Evolutionary conservation across 2,329 filamentous ascomycete species (phyloP).

Genomic region (Epichloe typhina): DNA sequence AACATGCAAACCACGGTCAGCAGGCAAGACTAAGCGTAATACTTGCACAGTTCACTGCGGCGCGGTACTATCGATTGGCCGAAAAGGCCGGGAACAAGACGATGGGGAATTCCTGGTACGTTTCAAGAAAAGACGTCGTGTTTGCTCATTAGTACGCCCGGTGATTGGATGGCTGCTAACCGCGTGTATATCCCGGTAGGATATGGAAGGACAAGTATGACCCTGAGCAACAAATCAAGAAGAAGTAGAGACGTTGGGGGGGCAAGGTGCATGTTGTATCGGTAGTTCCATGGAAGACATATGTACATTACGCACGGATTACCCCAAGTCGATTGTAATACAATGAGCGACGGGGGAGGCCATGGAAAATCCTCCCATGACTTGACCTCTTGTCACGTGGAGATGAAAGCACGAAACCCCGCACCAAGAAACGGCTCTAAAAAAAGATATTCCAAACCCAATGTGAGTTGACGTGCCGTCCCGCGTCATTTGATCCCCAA

Average conservation of each 20-base stretch:
- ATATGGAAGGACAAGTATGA: conserved; percentile 98
- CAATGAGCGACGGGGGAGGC: too few species aligned
- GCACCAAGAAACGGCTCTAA: too few species aligned
- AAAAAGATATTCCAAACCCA: too few species aligned
- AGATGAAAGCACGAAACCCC: too few species aligned
- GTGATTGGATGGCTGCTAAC: not conserved
- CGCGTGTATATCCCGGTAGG: conserved; percentile 34
- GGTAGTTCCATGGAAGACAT: not conserved
- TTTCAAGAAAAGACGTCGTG: conserved; percentile 13
- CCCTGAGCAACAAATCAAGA: conserved; percentile 29
- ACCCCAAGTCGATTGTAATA: too few species aligned
- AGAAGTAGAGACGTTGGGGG: conserved; percentile 8
- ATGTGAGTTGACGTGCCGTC: too few species aligned
- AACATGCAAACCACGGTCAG: not conserved
- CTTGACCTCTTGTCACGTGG: too few species aligned
- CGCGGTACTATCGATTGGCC: conserved; percentile 83
- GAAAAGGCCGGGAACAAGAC: conserved; percentile 83
- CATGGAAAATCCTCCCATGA: too few species aligned
- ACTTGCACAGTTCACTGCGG: conserved; percentile 52
- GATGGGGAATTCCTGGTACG: conserved; percentile 90
- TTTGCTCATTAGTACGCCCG: not conserved
- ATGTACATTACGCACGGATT: accelerated
- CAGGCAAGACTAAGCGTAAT: conserved; percentile 31
- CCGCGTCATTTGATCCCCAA: too few species aligned
- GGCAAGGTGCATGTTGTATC: not conserved